Percentiles rank a stretch among this genome's conserved stretches.
These are phyloP conservation scores for Penicillium diatomitis DNA, from an alignment of 495 filamentous ascomycete species.

Conservation along the genomic window DNA sequence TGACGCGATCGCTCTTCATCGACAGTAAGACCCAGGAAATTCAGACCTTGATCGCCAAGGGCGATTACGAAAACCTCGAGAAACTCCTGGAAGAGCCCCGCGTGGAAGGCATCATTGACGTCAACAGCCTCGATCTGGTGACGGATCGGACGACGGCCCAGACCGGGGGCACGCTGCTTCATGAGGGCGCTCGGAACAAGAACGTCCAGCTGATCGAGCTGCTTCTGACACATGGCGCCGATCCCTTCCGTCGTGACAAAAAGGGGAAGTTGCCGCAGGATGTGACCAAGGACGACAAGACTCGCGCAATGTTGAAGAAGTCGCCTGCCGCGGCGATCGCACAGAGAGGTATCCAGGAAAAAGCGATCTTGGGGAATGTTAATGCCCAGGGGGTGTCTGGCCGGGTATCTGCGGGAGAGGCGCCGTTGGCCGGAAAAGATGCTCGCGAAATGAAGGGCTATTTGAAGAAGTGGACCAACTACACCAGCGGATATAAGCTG, in stretches of 20 bases:
- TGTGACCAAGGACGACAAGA: slow-evolving; percentile 92
- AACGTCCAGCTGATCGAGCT: slow-evolving; percentile 81
- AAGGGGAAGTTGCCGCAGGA: slow-evolving; percentile 95
- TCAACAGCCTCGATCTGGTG: slow-evolving; percentile 81
- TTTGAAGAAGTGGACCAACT: slow-evolving; percentile 98
- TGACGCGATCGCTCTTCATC: slow-evolving; percentile 81
- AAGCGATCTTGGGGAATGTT: slow-evolving; percentile 77
- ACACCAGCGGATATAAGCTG: slow-evolving; percentile 90
- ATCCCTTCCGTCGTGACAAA: slow-evolving; percentile 90
- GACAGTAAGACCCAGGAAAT: slow-evolving; percentile 77
- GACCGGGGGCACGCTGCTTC: slow-evolving; percentile 76
- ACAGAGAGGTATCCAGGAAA: slow-evolving; percentile 92
- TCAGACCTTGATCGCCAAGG: slow-evolving; percentile 59
- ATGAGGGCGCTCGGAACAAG: slow-evolving; percentile 83
- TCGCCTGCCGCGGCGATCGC: slow-evolving; percentile 92
- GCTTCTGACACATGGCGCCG: slow-evolving; percentile 88
- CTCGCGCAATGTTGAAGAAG: slow-evolving; percentile 75
- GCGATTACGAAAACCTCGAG: slow-evolving; percentile 68
- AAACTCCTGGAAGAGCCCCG: slow-evolving; percentile 74
- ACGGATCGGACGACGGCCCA: slow-evolving; percentile 69
- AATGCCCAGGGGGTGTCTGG: slow-evolving; percentile 48
- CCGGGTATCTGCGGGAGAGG: slow-evolving; percentile 47
- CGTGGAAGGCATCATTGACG: slow-evolving; percentile 75
- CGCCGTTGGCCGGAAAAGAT: slow-evolving; percentile 66
- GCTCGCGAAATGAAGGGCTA: slow-evolving; percentile 96